phyloP scores from a whole-genome alignment of 495 filamentous ascomycete genomes.

The Bathelium albidoporum region DNA sequence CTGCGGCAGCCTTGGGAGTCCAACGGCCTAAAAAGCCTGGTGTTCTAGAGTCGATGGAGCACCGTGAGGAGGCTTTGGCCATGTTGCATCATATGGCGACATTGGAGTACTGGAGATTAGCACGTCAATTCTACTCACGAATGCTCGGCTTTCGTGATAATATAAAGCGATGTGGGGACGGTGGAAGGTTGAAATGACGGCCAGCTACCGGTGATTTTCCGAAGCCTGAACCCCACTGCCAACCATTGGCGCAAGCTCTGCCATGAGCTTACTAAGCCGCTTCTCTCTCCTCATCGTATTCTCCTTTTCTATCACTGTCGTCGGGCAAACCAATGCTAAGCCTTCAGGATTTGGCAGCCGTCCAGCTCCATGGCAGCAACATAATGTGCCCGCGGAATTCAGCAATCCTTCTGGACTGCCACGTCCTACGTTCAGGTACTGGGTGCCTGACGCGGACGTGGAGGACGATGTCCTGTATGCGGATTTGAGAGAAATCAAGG shows the following conservation, averaged over 20 bases:
- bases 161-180: background rate
- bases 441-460: background rate
- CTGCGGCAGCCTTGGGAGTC: background rate
- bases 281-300: background rate
- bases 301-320: background rate
- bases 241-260: background rate
- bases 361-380: background rate
- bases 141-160: background rate
- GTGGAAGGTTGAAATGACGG: background rate
- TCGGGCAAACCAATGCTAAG: background rate
- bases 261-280: background rate
- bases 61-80: background rate
- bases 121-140: background rate
- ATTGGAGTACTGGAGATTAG: background rate
- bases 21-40: background rate
- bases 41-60: background rate
- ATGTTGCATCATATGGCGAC: background rate
- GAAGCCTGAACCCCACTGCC: too few relatives aligned
- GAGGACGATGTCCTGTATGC: background rate
- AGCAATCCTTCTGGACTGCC: background rate
- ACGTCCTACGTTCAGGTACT: slow-evolving; percentile 1
- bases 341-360: background rate
- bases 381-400: background rate
- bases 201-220: too few relatives aligned
- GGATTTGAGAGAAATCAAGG: background rate